Base-by-base conservation (phyloP, 1,139 yeast species). In the Insectozyma bohioensis region DNA sequence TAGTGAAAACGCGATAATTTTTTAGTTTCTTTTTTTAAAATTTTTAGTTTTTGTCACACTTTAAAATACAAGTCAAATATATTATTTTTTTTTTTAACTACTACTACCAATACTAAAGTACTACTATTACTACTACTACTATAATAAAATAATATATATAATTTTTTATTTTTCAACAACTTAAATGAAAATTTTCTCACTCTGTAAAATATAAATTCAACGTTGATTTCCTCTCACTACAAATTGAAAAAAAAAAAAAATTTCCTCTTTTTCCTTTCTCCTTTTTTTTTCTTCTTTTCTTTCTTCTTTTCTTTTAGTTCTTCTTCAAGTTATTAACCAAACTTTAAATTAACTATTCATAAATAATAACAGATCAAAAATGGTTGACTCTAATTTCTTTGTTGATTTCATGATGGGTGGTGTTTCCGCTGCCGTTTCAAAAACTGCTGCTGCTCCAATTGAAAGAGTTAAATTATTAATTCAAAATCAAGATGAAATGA, bases 371-470 rank as follows among this genome's bases (percentile, higher is more conserved):
- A 33, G n/a, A n/a, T n/a, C n/a, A 37, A 53, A 45, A 40, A 57
- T 56, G 29, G 17, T 26, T 61, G 62, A 58, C 45, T 45, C 48
- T 37, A 43, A 49, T 36, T 60, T 60, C 54, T 42, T 58, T 45
- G 42, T 55, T 54, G 73, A 69, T 52, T 69, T 69, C 61, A 45
- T 69, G 67, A 66, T 68, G 74, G 75, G 75, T 61, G 75, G 75
- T 69, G 72, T 69, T 48, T 69, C 75, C 67, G 75, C 75, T 63
- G 75, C 75, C 56, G 72, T 69, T 63, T 67, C 75, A 47, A 69
- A 69, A 65, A 69, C 75, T 45, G 75, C 74, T 36, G 75, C 75
- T 50, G 75, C 75, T 51, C 75, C 75, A 64, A 68, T 69, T 57
- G 75, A 69, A 61, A 67, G 75, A 67, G 75, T 69, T 52, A 69